A percentile compares a stretch with the other conserved stretches of the same genome.
Evolutionary conservation across 495 filamentous ascomycete species (phyloP).

Genomic region (Apodospora peruviana): DNA sequence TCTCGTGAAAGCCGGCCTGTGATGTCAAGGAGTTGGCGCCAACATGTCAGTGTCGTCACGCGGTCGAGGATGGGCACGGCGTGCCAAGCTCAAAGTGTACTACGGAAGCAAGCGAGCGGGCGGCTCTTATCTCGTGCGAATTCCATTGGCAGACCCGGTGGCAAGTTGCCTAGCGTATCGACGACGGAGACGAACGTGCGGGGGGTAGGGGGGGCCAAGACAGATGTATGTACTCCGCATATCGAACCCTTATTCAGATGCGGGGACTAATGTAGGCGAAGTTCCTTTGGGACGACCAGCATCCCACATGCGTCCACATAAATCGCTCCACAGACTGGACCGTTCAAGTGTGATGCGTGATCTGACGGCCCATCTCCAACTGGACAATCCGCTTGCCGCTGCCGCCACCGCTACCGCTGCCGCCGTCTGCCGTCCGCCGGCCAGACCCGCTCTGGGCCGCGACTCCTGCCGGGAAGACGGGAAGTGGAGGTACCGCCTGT

Average conservation of each 20-base stretch:
- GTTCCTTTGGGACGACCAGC: conserved; percentile 2
- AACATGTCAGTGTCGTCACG: not conserved
- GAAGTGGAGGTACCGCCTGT: not conserved
- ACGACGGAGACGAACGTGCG: not conserved
- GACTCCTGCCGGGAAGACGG: not conserved
- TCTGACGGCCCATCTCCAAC: too few relatives aligned
- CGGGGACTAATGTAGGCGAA: conserved; percentile 2
- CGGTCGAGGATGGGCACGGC: not conserved
- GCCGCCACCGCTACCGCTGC: not conserved
- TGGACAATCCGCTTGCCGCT: not conserved
- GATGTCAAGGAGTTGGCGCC: not conserved
- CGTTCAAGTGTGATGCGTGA: too few relatives aligned
- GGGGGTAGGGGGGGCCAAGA: not conserved
- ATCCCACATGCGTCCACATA: not conserved
- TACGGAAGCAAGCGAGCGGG: not conserved
- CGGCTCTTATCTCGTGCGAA: not conserved
- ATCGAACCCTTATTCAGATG: not conserved
- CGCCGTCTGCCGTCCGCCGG: not conserved
- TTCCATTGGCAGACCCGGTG: conserved; percentile 10
- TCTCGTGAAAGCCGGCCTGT: not conserved
- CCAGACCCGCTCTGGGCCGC: not conserved
- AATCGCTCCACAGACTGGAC: too few relatives aligned
- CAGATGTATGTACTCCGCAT: not conserved
- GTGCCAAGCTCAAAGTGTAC: not conserved
- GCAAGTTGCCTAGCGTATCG: too few relatives aligned